These are phyloP conservation scores for Aspergillus latus DNA, from an alignment of 2,329 filamentous ascomycete genomes.

Conservation along the genomic window DNA sequence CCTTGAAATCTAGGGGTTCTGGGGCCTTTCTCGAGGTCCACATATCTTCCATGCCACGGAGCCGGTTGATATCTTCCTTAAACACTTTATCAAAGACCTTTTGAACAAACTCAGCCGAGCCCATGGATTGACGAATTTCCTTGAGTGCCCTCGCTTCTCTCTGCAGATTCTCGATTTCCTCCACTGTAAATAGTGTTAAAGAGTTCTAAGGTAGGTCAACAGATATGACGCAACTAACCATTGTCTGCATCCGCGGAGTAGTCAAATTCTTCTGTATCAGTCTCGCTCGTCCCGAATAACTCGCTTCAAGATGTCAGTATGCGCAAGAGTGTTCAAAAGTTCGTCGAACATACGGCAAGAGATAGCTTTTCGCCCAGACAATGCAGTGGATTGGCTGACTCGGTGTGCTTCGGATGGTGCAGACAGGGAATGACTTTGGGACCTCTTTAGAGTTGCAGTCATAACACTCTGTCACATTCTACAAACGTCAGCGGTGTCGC, in stretches of 20 bases:
- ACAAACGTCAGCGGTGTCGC: slow-evolving; percentile 15
- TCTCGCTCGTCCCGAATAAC: slow-evolving; percentile 88
- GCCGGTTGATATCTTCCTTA: slow-evolving; percentile 76
- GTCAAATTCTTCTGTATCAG: slow-evolving; percentile 76
- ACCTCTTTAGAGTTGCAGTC: slow-evolving; percentile 88
- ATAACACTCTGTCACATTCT: slow-evolving; percentile 88
- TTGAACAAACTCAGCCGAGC: slow-evolving; percentile 71
- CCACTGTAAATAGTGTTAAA: slow-evolving; percentile 44
- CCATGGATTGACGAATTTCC: slow-evolving; percentile 77
- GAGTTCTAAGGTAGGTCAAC: not conserved
- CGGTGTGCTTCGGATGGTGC: slow-evolving; percentile 93
- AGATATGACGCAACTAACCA: slow-evolving; percentile 44
- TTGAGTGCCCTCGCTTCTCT: slow-evolving; percentile 82
- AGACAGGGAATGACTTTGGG: slow-evolving; percentile 92
- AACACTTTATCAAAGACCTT: slow-evolving; percentile 94
- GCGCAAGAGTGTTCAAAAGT: not conserved
- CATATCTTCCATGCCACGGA: slow-evolving; percentile 90
- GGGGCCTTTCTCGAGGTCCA: slow-evolving; percentile 83
- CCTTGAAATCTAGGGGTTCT: slow-evolving; percentile 68
- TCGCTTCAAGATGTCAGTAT: slow-evolving; percentile 54
- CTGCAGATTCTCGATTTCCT: slow-evolving; percentile 84
- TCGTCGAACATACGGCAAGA: slow-evolving; percentile 72
- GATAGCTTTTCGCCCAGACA: slow-evolving; percentile 96
- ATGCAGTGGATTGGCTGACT: slow-evolving; percentile 98
- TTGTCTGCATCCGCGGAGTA: slow-evolving; percentile 79